Evolutionary conservation across 768 basidiomycete genomes (phyloP), one percentile per base, ranked within the genome.

Genomic region (Russula olivacea): DNA sequence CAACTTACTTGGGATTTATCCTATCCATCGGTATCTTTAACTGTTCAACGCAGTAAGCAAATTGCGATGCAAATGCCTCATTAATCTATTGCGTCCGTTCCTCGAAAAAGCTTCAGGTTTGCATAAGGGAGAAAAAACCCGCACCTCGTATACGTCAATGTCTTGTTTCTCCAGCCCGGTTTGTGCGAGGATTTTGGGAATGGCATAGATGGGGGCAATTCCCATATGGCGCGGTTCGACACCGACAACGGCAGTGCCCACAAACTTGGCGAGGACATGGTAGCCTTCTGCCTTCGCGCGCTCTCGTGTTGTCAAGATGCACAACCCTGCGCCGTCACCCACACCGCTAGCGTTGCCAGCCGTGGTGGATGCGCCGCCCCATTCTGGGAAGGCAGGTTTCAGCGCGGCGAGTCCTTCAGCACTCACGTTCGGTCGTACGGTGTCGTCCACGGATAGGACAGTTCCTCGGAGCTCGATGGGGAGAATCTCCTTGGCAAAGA

Each of bases 51-150:
- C 91, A 94, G 75, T 93, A 89, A n/a, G 89, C 91, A 63, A 92
- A 95, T 71, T 96, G 93, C 1, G 91, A 93, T 0, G 92, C 93
- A 64, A 95, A 96, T 0, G 93, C 93, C 74, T 94, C 89, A 61
- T 93, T 92, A 66, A 91, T 88, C 89, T 92, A 65, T 25, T 55
- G 25, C 53, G 48, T 58, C 53, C 58, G 23, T 15, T 32, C 25
- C 23, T 28, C 30, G 15, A 61, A 47, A 17, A 41, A 17, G 38
- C 15, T 40, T 40, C 38, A n/a, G 21, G 58, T 32, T 15, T n/a
- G 14, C n/a, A 17, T 14, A 59, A 28, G 48, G 58, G 21, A 19
- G 17, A 51, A 40, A 19, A n/a, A 38, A 72, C 52, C 59, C 68
- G 28, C 40, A 85, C 90, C 80, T 91, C 90, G 71, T 81, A 92